A percentile compares a stretch with the other conserved stretches of the same genome.
These are phyloP conservation scores for Linnemannia zychae DNA, from an alignment of 192 early-diverging fungal genomes.

Conservation along the genomic window DNA sequence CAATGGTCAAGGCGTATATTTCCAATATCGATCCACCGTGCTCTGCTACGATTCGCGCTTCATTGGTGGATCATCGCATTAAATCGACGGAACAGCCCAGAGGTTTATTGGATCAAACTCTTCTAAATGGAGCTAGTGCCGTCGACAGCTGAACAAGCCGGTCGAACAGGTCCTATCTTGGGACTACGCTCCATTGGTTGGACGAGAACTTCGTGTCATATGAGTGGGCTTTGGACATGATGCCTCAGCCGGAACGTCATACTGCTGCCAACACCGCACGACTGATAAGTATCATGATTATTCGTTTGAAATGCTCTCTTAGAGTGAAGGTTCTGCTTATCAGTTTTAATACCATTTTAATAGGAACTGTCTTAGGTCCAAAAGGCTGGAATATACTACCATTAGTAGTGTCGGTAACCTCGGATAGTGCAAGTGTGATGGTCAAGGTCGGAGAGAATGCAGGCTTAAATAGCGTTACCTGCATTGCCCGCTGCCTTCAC, in stretches of 20 bases:
- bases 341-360: not conserved
- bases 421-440: conserved; percentile 27
- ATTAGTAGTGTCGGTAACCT: conserved; percentile 9
- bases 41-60: conserved; percentile 13
- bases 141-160: conserved; percentile 11
- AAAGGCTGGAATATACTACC: not conserved
- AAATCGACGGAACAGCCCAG: conserved; percentile 5
- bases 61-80: not conserved
- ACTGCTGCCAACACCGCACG: conserved; percentile 6
- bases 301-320: not conserved
- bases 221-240: conserved; percentile 17
- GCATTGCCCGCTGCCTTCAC: conserved; percentile 25
- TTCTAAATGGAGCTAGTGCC: conserved; percentile 3
- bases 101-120: not conserved
- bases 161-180: conserved; percentile 16
- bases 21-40: conserved; percentile 6
- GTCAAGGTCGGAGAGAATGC: not conserved
- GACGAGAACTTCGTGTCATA: not conserved
- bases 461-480: not conserved
- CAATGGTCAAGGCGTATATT: not conserved
- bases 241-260: conserved; percentile 26
- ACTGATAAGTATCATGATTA: not conserved
- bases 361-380: not conserved
- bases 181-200: conserved; percentile 16
- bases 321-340: not conserved